Conservation (phyloP, 768 basidiomycete species). For the Mycena alexandri region DNA sequence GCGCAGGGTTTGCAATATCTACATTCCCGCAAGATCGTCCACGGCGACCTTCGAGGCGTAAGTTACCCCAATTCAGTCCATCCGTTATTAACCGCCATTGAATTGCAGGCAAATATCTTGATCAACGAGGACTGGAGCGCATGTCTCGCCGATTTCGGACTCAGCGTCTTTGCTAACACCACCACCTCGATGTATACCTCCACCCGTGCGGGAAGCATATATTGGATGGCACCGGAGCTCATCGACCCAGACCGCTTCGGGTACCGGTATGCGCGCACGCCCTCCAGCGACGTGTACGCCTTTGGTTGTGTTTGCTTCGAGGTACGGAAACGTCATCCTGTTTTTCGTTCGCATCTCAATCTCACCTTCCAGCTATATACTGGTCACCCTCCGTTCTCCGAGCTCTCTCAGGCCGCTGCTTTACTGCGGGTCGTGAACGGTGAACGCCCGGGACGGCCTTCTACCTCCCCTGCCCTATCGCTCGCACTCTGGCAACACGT, state of each 20-base stretch:
- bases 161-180: constrained; percentile 46
- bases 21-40: no score
- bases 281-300: constrained; percentile 48
- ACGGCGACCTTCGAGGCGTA: not conserved
- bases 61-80: no score
- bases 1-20: no score
- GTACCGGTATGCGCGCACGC: constrained; percentile 40
- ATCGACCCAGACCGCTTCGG: constrained; percentile 45
- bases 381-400: constrained; percentile 20
- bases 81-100: not conserved
- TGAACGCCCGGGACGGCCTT: constrained; percentile 13
- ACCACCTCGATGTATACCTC: constrained; percentile 42
- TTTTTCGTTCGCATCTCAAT: not conserved
- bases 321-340: constrained; percentile 31
- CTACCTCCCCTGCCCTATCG: constrained; percentile 11
- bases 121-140: constrained; percentile 47
- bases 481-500: constrained; percentile 11
- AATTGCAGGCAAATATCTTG: constrained; percentile 46
- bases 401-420: constrained; percentile 3
- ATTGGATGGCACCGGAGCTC: constrained; percentile 55
- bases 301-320: constrained; percentile 51
- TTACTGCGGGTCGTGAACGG: constrained; percentile 17
- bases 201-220: constrained; percentile 42
- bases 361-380: constrained; percentile 16
- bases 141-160: constrained; percentile 51